These are phyloP conservation scores for Metarhizium guizhouense DNA, from an alignment of 2,329 filamentous ascomycete genomes.

Conservation along the genomic window DNA sequence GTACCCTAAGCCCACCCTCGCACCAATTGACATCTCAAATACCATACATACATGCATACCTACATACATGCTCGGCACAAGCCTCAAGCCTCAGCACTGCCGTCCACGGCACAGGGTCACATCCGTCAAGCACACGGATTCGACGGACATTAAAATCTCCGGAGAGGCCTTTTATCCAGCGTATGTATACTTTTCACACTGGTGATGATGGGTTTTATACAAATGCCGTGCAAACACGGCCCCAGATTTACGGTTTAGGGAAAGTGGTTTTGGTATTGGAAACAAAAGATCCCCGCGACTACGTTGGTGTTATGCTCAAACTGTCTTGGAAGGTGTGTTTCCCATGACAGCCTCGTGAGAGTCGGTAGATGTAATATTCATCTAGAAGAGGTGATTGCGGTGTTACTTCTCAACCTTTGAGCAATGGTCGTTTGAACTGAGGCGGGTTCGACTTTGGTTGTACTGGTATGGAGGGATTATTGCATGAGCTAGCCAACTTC, in stretches of 20 bases:
- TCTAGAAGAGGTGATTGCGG: too few species aligned
- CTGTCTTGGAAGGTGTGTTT: not conserved
- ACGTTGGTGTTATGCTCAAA: too few species aligned
- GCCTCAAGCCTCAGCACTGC: not conserved
- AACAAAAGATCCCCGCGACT: not conserved
- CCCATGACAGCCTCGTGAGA: not conserved
- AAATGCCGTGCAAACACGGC: not conserved
- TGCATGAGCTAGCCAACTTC: not conserved
- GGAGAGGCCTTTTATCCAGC: not conserved
- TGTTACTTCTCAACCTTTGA: too few species aligned
- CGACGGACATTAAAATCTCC: not conserved
- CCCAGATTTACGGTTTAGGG: not conserved
- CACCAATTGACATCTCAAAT: not conserved
- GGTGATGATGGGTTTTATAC: not conserved
- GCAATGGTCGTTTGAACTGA: too few species aligned
- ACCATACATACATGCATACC: not conserved
- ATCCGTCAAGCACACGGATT: not conserved
- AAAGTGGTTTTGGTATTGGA: not conserved
- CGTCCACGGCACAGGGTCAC: not conserved
- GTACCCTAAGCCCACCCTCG: not conserved
- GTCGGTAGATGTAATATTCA: not conserved
- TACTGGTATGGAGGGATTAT: too few species aligned
- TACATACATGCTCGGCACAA: not conserved
- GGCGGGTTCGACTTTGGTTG: too few species aligned
- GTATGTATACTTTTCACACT: not conserved